Conservation (phyloP, 2,329 filamentous ascomycete genomes). For the Colletotrichum sojae region DNA sequence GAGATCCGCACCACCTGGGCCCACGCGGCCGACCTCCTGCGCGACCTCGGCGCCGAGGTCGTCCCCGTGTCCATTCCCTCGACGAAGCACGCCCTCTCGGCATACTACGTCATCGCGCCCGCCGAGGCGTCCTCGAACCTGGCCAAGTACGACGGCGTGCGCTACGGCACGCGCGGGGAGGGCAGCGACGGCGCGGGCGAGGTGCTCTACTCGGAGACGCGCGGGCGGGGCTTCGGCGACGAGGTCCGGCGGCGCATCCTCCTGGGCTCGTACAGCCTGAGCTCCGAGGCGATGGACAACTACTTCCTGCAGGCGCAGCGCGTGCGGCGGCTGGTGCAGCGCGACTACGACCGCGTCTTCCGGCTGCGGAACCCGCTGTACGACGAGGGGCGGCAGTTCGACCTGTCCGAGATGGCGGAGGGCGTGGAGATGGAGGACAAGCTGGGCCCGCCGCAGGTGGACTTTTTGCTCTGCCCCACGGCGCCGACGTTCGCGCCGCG, state of each 20-base stretch:
- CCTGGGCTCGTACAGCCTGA: constrained; percentile 90
- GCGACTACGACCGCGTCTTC: constrained; percentile 89
- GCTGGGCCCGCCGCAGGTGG: constrained; percentile 75
- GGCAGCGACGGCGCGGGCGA: constrained; percentile 69
- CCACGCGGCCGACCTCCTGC: constrained; percentile 70
- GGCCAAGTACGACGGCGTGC: constrained; percentile 96
- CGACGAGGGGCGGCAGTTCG: constrained; percentile 62
- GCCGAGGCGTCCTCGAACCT: constrained; percentile 97
- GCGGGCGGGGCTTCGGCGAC: constrained; percentile 81
- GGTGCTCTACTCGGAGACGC: constrained; percentile 82
- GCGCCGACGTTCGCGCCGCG: constrained; percentile 82
- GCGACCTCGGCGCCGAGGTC: constrained; percentile 76
- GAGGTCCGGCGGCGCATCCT: constrained; percentile 92
- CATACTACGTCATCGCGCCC: constrained; percentile 95
- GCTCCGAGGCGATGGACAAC: constrained; percentile 92
- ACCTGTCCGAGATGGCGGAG: constrained; percentile 73
- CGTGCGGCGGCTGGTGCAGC: constrained; percentile 85
- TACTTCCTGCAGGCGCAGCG: constrained; percentile 97
- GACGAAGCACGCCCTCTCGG: constrained; percentile 87
- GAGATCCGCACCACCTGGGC: constrained; percentile 80
- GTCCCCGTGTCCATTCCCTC: constrained; percentile 85
- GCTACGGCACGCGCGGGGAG: constrained; percentile 78
- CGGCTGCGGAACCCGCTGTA: constrained; percentile 76
- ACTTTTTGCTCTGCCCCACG: constrained; percentile 90
- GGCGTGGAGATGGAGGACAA: constrained; percentile 67